phyloP scores from a whole-genome alignment of 176 grass and related monocot genomes.

The Raddia guianensis region DNA sequence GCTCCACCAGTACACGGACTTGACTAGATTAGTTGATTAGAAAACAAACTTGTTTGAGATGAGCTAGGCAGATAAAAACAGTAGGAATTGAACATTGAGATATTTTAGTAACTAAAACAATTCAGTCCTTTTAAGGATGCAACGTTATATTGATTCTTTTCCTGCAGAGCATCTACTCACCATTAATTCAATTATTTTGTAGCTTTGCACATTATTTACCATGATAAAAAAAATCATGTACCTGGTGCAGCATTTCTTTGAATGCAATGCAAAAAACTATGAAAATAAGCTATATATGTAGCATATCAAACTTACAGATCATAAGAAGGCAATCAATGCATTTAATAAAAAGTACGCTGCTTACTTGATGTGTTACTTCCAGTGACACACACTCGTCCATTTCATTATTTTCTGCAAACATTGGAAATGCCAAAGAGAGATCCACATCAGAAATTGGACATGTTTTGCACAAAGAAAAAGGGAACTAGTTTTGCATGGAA shows the following conservation, averaged over 20 bases:
- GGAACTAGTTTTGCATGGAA: background rate
- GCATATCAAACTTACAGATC: constrained; percentile 1
- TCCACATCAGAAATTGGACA: constrained; percentile 10
- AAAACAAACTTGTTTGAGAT: background rate
- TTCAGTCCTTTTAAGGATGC: background rate
- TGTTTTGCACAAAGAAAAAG: background rate
- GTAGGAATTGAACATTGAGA: background rate
- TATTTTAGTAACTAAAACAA: constrained; percentile 5
- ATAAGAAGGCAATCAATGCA: background rate
- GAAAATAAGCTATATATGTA: background rate
- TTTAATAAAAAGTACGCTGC: constrained; percentile 35
- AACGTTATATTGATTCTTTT: background rate
- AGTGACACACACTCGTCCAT: constrained; percentile 19
- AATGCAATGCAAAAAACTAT: constrained; percentile 25
- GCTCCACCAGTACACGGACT: constrained; percentile 24
- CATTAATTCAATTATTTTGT: background rate
- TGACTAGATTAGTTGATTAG: background rate
- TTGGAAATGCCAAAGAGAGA: constrained; percentile 32
- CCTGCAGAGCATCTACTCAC: background rate
- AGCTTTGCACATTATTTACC: background rate
- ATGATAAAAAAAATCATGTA: constrained; percentile 17
- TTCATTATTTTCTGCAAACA: constrained; percentile 39
- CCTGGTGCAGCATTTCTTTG: constrained; percentile 3
- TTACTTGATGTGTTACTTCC: constrained; percentile 36
- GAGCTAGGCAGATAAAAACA: background rate